Conservation (phyloP, 148 eudicot species). For the Salicornia ramosissima region DNA sequence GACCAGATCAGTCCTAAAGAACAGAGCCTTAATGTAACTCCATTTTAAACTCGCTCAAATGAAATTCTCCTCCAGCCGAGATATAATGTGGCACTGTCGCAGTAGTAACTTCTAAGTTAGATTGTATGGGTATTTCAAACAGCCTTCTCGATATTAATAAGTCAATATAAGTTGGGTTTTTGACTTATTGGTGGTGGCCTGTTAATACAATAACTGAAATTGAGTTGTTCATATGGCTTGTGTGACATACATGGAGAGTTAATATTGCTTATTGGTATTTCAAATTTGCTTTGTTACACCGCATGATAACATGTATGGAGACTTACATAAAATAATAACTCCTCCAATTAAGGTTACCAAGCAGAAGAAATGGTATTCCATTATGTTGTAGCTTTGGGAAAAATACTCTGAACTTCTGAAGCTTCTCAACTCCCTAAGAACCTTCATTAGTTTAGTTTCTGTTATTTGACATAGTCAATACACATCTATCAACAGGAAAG, state of each 20-base stretch:
- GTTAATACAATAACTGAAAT: no score
- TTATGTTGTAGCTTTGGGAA: neutral
- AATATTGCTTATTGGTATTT: no score
- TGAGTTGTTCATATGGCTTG: no score
- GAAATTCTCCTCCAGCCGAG: neutral
- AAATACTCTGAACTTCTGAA: constrained; percentile 1
- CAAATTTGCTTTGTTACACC: no score
- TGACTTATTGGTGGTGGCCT: no score
- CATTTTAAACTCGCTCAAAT: neutral
- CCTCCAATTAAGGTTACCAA: neutral
- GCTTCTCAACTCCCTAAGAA: neutral
- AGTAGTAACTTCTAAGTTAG: neutral
- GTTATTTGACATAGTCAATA: constrained; percentile 7
- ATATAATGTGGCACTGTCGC: neutral
- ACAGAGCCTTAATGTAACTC: no score
- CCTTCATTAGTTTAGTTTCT: neutral
- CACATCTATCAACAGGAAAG: constrained; percentile 7
- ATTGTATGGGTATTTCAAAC: no score
- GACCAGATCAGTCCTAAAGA: no score
- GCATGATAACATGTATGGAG: neutral
- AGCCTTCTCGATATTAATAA: no score
- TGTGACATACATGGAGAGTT: no score
- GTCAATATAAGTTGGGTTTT: no score
- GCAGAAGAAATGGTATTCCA: neutral
- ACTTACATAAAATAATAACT: neutral